These are phyloP conservation scores for Themeda triandra DNA, from an alignment of 176 grass and related monocot species.

Conservation along the genomic window DNA sequence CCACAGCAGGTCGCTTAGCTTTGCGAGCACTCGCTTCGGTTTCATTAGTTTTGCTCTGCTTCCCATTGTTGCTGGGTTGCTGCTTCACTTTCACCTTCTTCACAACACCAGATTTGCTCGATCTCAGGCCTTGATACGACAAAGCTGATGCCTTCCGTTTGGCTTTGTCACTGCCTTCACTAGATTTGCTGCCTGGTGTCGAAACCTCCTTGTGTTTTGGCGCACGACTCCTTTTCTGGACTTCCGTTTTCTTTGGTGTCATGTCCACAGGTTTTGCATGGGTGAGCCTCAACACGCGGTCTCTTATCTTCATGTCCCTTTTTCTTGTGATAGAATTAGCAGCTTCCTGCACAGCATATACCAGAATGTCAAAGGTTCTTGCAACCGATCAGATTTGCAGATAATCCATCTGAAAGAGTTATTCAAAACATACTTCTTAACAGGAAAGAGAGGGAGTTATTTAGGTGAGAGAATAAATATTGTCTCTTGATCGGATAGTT, in stretches of 20 bases:
- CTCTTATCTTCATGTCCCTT: slow-evolving; percentile 56
- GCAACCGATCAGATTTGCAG: not conserved
- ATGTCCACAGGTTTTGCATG: slow-evolving; percentile 63
- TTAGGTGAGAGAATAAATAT: not conserved
- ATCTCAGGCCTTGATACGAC: slow-evolving; percentile 80
- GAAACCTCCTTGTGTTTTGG: slow-evolving; percentile 24
- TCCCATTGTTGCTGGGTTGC: slow-evolving; percentile 34
- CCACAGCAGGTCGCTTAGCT: slow-evolving; percentile 73
- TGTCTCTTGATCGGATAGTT: not conserved
- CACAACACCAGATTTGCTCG: slow-evolving; percentile 70
- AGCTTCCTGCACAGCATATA: slow-evolving; percentile 49
- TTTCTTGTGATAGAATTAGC: slow-evolving; percentile 59
- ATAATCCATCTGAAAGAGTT: not conserved
- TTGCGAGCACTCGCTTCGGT: slow-evolving; percentile 2
- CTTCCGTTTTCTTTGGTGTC: slow-evolving; percentile 34
- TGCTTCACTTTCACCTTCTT: slow-evolving; percentile 50
- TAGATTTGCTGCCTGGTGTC: slow-evolving; percentile 29
- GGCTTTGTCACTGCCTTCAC: slow-evolving; percentile 26
- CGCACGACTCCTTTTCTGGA: slow-evolving; percentile 16
- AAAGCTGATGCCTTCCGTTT: slow-evolving; percentile 41
- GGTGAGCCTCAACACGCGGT: slow-evolving; percentile 65
- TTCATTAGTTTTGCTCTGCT: slow-evolving; percentile 32
- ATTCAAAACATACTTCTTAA: not conserved
- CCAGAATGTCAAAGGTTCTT: not conserved
- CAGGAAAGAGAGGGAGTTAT: not conserved